These are phyloP conservation scores for Mollisiaceae sp. DNA, from an alignment of 2,329 filamentous ascomycete genomes.

Conservation along the genomic window DNA sequence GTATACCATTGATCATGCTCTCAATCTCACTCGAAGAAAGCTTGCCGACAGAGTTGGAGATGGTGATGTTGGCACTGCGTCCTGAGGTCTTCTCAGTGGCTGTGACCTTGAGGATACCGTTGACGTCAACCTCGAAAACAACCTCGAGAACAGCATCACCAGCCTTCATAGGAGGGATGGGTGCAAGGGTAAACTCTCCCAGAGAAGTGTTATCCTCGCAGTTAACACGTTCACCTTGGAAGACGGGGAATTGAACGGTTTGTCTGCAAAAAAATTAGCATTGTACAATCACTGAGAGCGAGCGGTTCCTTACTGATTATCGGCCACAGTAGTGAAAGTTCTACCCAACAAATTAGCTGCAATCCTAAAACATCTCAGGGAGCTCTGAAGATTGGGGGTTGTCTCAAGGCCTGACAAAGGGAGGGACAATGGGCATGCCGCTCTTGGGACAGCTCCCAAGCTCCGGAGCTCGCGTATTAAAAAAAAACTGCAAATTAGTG, in stretches of 20 bases:
- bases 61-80: constrained; percentile 98
- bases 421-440: constrained; percentile 62
- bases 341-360: no score
- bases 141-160: constrained; percentile 97
- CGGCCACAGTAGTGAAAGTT: no score
- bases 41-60: constrained; percentile 99
- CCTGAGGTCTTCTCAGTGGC: constrained; percentile 99
- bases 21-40: constrained; percentile 94
- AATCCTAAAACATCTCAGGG: no score
- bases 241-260: constrained; percentile 47
- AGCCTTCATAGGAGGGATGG: constrained; percentile 69
- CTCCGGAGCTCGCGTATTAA: no score
- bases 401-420: not conserved
- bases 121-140: constrained; percentile 99
- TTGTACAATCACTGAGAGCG: no score
- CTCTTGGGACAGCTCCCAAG: constrained; percentile 53
- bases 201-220: constrained; percentile 98
- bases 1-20: constrained; percentile 87
- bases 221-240: constrained; percentile 96
- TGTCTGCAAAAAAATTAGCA: no score
- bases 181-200: constrained; percentile 95
- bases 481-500: no score
- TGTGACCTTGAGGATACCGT: constrained; percentile 99
- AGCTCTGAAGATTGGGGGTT: constrained; percentile 67
- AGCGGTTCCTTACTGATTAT: no score